Evolutionary conservation across 352 stramenopile genomes (phyloP), one percentile per base, ranked within the genome.

Genomic region (Globisporangium polare): DNA sequence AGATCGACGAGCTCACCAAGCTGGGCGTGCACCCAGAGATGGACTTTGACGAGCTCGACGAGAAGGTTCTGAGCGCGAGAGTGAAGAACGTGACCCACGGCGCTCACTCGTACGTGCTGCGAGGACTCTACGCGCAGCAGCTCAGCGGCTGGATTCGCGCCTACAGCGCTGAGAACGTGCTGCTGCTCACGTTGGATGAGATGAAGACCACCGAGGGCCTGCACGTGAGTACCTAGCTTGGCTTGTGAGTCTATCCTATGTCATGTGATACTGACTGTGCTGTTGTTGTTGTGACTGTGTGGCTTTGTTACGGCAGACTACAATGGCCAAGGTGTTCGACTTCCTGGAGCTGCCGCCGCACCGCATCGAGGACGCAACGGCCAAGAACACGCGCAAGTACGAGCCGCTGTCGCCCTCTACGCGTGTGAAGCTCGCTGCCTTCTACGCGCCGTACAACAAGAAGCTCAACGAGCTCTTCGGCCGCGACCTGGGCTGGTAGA

Each of bases 91-190:
- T 83, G 13, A 72, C 80, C 43, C 85, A 96, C 53, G 88, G 88
- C 13, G 88, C 80, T 8, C 88, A 95, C 66, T 94, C 87, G 46
- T 92, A 89, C 56, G 63, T 95, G n/a, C 66, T 73, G 13, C 83
- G 86, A 46, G 96, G 97, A 0, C 71, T 99, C 45, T 99, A 99
- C 70, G 96, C 88, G 45, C 71, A 99, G 29, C 95, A 99, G 74
- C 75, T 99, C 22, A 59, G 78, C 27, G 85, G 85, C 7, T 99
- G 97, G 97, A 77, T 98, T 1, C 62, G 87, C 20, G 88, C 90
- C 0, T 99, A 98, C 62, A 70, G 77, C 9, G 70, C 68, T 20
- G 76, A 98, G 39, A 90, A 97, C 50, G 94, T 99, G 53, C 67
- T 98, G 50, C 75, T 98, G 13, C 63, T 98, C 15, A 94, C 86